Conservation (phyloP, 371 early-diverging fungal species). For the Mucor circinelloides region DNA sequence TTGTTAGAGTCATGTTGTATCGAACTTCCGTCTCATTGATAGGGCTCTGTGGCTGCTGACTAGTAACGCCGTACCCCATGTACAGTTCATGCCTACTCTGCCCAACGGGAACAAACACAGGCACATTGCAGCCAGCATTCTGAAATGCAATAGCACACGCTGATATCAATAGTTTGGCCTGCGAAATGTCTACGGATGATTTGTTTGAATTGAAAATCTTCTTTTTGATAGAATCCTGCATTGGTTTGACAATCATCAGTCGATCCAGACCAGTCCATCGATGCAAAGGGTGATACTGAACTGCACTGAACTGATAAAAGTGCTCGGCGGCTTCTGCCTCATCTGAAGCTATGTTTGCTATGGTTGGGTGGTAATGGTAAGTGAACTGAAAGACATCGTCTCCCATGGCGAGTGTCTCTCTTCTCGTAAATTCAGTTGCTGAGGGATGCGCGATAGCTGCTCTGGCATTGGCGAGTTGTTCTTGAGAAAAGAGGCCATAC, state of each 20-base stretch:
- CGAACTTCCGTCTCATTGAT: slow-evolving; percentile 50
- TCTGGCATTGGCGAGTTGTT: slow-evolving; percentile 23
- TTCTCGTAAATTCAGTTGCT: slow-evolving; percentile 28
- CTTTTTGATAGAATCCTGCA: slow-evolving; percentile 32
- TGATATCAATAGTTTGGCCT: slow-evolving; percentile 69
- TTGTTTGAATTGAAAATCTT: slow-evolving; percentile 33
- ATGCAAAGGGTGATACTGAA: slow-evolving; percentile 58
- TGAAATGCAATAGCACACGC: slow-evolving; percentile 76
- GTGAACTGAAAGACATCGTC: slow-evolving; percentile 47
- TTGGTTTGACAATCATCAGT: slow-evolving; percentile 53
- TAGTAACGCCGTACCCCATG: slow-evolving; percentile 57
- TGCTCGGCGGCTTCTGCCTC: slow-evolving; percentile 25
- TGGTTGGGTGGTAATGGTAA: slow-evolving; percentile 50
- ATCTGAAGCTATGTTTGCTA: background rate
- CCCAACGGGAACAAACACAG: slow-evolving; percentile 78
- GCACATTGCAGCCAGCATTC: slow-evolving; percentile 71
- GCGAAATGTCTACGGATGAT: slow-evolving; percentile 56
- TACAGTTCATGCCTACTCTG: slow-evolving; percentile 65
- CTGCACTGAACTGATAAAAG: slow-evolving; percentile 28
- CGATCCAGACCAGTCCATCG: slow-evolving; percentile 61
- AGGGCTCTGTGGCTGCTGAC: slow-evolving; percentile 7
- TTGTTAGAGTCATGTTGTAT: slow-evolving; percentile 63
- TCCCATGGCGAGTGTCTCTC: slow-evolving; percentile 41
- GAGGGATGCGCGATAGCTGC: slow-evolving; percentile 21
- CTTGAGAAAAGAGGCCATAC: slow-evolving; percentile 49